These are phyloP conservation scores for Eleusine coracana DNA, from an alignment of 176 grass and related monocot genomes.

Conservation along the genomic window DNA sequence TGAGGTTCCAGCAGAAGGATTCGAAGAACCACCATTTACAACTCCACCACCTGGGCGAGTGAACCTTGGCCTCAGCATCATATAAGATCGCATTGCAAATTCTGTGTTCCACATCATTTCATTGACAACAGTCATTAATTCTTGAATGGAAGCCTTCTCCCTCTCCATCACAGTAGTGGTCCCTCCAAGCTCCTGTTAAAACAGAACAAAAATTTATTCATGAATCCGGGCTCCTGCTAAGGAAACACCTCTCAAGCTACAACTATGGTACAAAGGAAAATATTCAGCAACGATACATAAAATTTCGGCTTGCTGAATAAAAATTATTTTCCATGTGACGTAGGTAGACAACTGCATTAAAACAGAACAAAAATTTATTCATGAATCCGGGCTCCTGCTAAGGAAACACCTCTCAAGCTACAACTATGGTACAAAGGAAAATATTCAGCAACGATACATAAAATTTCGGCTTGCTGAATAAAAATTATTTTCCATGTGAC, in stretches of 20 bases:
- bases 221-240: conserved; percentile 32
- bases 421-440: neutral
- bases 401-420: neutral
- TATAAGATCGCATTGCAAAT: conserved; percentile 84
- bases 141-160: conserved; percentile 80
- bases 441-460: neutral
- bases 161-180: conserved; percentile 87
- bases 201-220: conserved; percentile 5
- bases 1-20: conserved; percentile 38
- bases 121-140: conserved; percentile 66
- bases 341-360: conserved; percentile 16
- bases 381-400: conserved; percentile 30
- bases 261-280: neutral
- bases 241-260: neutral
- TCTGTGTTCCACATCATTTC: conserved; percentile 90
- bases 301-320: neutral
- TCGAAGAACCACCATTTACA: conserved; percentile 52
- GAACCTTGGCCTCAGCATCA: conserved; percentile 87
- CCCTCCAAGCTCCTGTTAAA: conserved; percentile 71
- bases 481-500: neutral
- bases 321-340: neutral
- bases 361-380: conserved; percentile 13
- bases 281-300: neutral
- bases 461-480: neutral
- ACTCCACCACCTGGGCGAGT: conserved; percentile 46